Base-by-base conservation (phyloP, 371 early-diverging fungal species). In the Amoeboaphelidium protococcarum region DNA sequence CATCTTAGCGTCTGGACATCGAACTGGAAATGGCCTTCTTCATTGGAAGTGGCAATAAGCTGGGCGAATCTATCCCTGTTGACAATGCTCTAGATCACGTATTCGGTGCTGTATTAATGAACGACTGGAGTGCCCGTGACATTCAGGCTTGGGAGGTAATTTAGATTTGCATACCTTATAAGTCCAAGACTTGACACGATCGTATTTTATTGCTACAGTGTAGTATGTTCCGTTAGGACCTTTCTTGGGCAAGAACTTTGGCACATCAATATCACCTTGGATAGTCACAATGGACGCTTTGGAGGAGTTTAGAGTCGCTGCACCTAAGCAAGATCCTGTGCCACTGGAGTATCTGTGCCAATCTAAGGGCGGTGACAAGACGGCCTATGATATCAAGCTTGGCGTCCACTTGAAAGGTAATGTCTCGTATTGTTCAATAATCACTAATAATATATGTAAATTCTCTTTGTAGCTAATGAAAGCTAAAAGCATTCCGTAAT, bases 231-330 rank as follows among this genome's bases (percentile, higher is more conserved):
- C 95, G 13, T 65, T 94, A 37, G 94, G 95, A 46, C 95, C 95
- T 20, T 94, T 94, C 67, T 68, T 94, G 53, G 91, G 91, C 21
- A 92, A 92, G 72, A 91, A 76, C 71, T 95, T 95, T 67, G 90
- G 89, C 25, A 89, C 92, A 2, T 85, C 85, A 19, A 72, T 95
- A 50, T 90, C 90, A 20, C 87, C 91, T 23, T 95, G 95, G 95
- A 75, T 95, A 46, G 91, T 95, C 13, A 87, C 91, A 21, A 56
- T 90, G 59, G 92, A 90, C 56, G 91, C 95, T 10, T 70, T 94
- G n/a, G 89, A 88, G 58, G 77, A 78, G 13, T 86, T 84, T 70
- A 66, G 74, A 37, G 76, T 77, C 1, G 57, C 72, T 12, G 81
- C 79, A 48, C 92, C 95, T 13, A 22, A 20, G 4, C 58, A 79